Base-by-base conservation (phyloP, 2,329 filamentous ascomycete genomes). In the Microsporum audouinii region DNA sequence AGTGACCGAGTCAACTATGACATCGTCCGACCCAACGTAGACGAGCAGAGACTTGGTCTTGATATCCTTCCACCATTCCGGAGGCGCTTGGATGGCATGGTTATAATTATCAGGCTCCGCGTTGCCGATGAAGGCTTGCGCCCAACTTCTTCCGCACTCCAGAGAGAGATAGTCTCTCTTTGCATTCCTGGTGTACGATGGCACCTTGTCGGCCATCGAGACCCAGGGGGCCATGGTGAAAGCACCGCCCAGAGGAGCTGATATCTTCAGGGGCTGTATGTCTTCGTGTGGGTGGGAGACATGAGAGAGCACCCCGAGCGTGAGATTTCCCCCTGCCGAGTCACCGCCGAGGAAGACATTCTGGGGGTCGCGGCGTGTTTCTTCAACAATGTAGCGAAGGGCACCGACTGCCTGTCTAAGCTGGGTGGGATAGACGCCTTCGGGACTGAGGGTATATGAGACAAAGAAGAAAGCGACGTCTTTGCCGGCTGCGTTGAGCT, bases 161-260 rank as follows among this genome's bases (percentile, higher is more conserved):
- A 69, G 67, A 10, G 75, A 73, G 49, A 85, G 75, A 59, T 80
- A 71, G 66, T 85, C 83, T 47, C 78, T 80, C 29, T 76, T 72
- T 2, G 73, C 72, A 61, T 84, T 83, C 6, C 71, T 69, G 5
- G 68, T 66, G 53, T 75, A 77, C 1, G 75, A 76, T 0, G 72
- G 69, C 31, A 76, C 76, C 17, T 76, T 70, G 0, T 72, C 74
- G n/a, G 75, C 72, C 63, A 86, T 79, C 0, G 76, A 76, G 1
- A 77, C 74, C 84, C 84, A 87, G 0, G 84, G 84, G 0, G 78
- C 80, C 60, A 86, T 78, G 5, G 85, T 73, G 5, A 84, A 67
- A 0, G 78, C 76, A 2, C 77, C 82, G 1, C 76, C 76, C 14
- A 86, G 71, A 6, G 76, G 77, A 2, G 68, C 68, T 0, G 70